Percentiles rank a stretch among this genome's conserved stretches.
Conservation (phyloP, 2,329 filamentous ascomycete genomes). For the Colletotrichum sp. region DNA sequence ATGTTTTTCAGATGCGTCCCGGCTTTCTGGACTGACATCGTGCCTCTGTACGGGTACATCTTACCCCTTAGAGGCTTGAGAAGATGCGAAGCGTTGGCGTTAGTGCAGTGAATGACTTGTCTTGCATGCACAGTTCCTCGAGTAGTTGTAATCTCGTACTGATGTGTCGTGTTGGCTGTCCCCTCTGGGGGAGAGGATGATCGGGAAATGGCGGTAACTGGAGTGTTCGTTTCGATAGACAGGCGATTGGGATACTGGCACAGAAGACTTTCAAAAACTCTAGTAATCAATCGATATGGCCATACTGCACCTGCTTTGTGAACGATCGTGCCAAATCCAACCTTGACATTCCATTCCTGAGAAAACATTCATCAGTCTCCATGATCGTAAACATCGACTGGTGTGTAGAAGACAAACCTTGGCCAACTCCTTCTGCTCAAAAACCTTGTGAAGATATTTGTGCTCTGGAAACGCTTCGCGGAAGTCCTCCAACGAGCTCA, state of each 20-base stretch:
- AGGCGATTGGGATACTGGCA: background rate
- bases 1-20: accelerated
- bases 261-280: background rate
- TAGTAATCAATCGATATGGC: background rate
- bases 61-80: background rate
- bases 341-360: background rate
- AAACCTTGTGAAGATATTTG: background rate
- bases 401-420: background rate
- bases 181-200: accelerated
- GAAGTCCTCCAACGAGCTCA: background rate
- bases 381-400: accelerated
- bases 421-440: background rate
- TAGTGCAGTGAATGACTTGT: background rate
- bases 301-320: background rate
- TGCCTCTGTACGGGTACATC: background rate
- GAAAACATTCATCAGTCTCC: background rate
- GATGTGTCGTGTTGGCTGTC: background rate
- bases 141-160: background rate
- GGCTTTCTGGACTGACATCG: background rate
- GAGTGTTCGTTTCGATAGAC: background rate
- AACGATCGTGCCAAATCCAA: background rate
- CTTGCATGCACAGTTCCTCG: background rate
- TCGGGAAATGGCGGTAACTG: background rate
- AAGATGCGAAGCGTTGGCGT: background rate
- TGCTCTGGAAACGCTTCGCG: background rate